Evolutionary conservation across 2,329 filamentous ascomycete genomes (phyloP), one percentile per base, ranked within the genome.

Genomic region (Verruconis gallopava): DNA sequence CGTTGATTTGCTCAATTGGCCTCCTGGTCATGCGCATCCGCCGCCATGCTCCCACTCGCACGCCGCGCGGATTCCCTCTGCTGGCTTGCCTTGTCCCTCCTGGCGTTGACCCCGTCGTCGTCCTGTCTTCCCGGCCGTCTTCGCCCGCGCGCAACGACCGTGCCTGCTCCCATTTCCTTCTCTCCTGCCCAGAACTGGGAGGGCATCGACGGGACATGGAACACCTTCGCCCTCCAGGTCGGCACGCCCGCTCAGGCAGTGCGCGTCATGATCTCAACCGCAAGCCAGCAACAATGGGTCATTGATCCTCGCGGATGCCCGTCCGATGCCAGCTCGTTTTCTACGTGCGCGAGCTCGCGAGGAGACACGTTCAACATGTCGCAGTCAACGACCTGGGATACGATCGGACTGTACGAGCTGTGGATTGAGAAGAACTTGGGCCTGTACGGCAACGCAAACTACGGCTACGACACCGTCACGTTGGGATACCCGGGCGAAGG

Each of bases 241-340:
- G 77, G 76, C 39, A 63, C 60, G 5, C 71, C 73, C 12, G 55
- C 58, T 18, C 70, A 75, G 52, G 59, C 62, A 43, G 62, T 76
- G 22, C 69, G 72, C 48, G 67, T 77, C 39, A 63, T 73, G 11
- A 67, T 79, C 40, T 84, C 78, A 52, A 85, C 80, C 4, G 69
- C 72, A 11, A 67, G 78, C 33, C 82, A 81, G 25, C 79, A 85
- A 57, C 76, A 79, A 34, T 85, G 80, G 79, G 70, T 75, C 3
- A 64, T 85, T 30, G 68, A 77, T 40, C 62, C 69, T 1, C 65
- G 68, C 45, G 77, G 75, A 43, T 81, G 76, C 47, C 50, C 55
- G 5, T 46, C 50, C n/a, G 50, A 53, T 6, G 54, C 55, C 37
- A 48, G 54, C 44, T 48, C 52, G 36, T 48, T 55, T 33, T 38